Evolutionary conservation across 148 eudicot genomes (phyloP).

Genomic region (Rhododendron ovatum): DNA sequence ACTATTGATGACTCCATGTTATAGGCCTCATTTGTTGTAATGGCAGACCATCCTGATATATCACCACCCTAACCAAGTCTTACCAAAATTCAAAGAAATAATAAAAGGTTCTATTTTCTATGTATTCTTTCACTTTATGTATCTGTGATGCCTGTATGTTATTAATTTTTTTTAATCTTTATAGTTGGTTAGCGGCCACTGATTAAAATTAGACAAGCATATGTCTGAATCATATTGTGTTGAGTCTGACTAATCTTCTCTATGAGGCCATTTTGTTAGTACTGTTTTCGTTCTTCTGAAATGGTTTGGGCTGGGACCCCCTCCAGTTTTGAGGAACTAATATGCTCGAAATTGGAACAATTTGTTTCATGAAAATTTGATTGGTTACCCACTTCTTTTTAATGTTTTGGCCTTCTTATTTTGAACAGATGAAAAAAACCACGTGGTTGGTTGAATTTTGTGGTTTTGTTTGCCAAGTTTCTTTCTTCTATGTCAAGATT

Average conservation of each 20-base stretch:
- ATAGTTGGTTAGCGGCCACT: slow-evolving; percentile 27
- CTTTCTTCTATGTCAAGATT: background rate
- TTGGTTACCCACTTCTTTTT: background rate
- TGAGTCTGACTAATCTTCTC: slow-evolving; percentile 71
- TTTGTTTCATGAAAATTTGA: background rate
- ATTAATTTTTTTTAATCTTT: background rate
- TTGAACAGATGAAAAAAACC: background rate
- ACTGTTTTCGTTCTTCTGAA: background rate
- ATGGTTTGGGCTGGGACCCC: background rate
- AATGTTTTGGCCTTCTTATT: background rate
- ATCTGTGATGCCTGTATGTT: background rate
- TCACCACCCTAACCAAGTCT: no score
- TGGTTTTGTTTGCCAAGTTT: background rate
- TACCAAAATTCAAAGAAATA: background rate
- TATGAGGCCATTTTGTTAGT: slow-evolving; percentile 49
- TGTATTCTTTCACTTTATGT: background rate
- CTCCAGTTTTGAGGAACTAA: background rate
- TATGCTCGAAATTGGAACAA: background rate
- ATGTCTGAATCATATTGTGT: slow-evolving; percentile 37
- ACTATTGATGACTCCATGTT: no score
- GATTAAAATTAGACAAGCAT: slow-evolving; percentile 39
- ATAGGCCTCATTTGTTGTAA: no score
- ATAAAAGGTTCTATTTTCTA: background rate
- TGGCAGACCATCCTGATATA: no score
- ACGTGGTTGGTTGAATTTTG: background rate